phyloP scores from a whole-genome alignment of 2,329 filamentous ascomycete genomes.

The Aplosporella prunicola region DNA sequence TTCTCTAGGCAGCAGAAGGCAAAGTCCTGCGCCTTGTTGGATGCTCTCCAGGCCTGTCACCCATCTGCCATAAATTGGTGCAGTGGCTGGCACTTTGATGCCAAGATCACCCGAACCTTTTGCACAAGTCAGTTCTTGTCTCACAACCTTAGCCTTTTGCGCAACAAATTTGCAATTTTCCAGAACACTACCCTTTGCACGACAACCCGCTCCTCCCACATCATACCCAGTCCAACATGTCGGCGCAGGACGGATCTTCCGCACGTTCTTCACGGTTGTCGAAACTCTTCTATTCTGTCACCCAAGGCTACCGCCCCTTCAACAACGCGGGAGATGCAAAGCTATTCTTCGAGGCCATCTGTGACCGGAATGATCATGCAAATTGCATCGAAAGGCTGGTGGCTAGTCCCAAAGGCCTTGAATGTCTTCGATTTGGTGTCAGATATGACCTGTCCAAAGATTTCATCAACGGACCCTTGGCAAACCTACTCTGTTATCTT shows the following conservation, averaged over 20 bases:
- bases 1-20: too few species aligned
- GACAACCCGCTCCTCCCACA: too few species aligned
- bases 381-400: conserved; percentile 30
- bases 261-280: conserved; percentile 24
- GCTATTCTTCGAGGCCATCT: conserved; percentile 42
- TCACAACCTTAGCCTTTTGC: too few species aligned
- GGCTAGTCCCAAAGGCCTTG: conserved; percentile 17
- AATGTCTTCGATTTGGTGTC: conserved; percentile 32
- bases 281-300: conserved; percentile 32
- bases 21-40: too few species aligned
- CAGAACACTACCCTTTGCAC: too few species aligned
- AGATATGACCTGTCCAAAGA: conserved; percentile 33
- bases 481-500: conserved; percentile 28
- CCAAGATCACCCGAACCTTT: too few species aligned
- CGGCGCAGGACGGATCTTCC: conserved; percentile 14
- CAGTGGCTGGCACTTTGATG: too few species aligned
- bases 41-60: too few species aligned
- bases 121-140: too few species aligned
- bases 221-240: too few species aligned
- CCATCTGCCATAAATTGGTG: too few species aligned
- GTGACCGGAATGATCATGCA: conserved; percentile 31
- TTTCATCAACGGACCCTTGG: conserved; percentile 37
- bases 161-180: too few species aligned
- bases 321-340: conserved; percentile 31
- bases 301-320: conserved; percentile 31